A percentile compares a stretch with the other conserved stretches of the same genome.
phyloP scores from a whole-genome alignment of 2,329 filamentous ascomycete species.

The Xylaria sp. region DNA sequence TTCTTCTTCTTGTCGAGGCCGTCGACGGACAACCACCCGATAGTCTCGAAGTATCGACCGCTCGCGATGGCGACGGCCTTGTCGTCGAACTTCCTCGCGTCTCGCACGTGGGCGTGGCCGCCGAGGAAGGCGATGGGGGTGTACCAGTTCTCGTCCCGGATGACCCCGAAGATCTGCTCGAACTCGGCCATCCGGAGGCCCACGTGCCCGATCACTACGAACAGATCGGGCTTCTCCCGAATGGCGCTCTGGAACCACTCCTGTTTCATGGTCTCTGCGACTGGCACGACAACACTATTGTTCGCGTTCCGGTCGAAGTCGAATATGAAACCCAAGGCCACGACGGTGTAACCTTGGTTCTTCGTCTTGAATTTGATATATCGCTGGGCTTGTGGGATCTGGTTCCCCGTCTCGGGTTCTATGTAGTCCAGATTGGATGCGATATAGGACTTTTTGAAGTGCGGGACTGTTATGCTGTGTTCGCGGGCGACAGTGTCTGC shows the following conservation, averaged over 20 bases:
- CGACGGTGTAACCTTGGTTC: conserved; percentile 82
- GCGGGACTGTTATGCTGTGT: conserved; percentile 81
- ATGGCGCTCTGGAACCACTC: conserved; percentile 90
- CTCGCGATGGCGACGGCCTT: conserved; percentile 83
- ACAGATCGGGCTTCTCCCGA: conserved; percentile 84
- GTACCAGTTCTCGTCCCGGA: conserved; percentile 79
- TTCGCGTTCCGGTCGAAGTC: conserved; percentile 92
- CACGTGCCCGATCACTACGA: conserved; percentile 87
- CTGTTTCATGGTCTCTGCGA: conserved; percentile 82
- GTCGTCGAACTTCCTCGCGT: conserved; percentile 82
- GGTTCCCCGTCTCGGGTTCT: conserved; percentile 74
- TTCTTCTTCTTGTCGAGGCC: conserved; percentile 61
- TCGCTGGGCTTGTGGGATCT: conserved; percentile 79
- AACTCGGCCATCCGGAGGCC: conserved; percentile 84
- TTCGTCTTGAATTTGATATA: conserved; percentile 93
- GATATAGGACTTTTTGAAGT: conserved; percentile 82
- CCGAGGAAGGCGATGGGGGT: conserved; percentile 92
- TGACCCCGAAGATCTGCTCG: conserved; percentile 78
- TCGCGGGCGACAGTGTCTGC: conserved; percentile 80
- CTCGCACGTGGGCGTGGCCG: conserved; percentile 88
- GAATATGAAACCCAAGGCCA: conserved; percentile 95
- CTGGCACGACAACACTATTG: conserved; percentile 85
- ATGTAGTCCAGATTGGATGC: conserved; percentile 94
- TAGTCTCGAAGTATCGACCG: conserved; percentile 92
- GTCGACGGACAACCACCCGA: conserved; percentile 90